Evolutionary conservation across 2,329 filamentous ascomycete genomes (phyloP).

Genomic region (Aspergillus pseudoglaucus): DNA sequence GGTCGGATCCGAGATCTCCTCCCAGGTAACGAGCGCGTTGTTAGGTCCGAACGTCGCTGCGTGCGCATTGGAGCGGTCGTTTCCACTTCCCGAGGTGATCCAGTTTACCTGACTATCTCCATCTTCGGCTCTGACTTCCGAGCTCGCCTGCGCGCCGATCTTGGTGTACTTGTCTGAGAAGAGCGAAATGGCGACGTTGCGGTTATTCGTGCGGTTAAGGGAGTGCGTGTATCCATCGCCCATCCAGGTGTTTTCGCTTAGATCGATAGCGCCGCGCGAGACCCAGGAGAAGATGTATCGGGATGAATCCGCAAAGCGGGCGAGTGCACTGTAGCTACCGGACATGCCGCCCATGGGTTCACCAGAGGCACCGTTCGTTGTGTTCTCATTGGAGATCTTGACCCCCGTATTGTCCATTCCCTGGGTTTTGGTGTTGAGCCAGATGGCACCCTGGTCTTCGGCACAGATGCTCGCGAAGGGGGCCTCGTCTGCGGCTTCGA

Average conservation of each 20-base stretch:
- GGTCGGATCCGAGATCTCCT: constrained; percentile 51
- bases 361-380: constrained; percentile 52
- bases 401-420: constrained; percentile 47
- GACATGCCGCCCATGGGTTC: constrained; percentile 58
- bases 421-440: constrained; percentile 56
- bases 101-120: constrained; percentile 57
- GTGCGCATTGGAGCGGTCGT: constrained; percentile 54
- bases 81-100: constrained; percentile 45
- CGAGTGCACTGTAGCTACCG: constrained; percentile 55
- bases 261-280: constrained; percentile 52
- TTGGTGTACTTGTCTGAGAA: constrained; percentile 55
- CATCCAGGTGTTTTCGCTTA: constrained; percentile 53
- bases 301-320: constrained; percentile 46
- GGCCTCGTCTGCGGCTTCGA: constrained; percentile 53
- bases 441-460: constrained; percentile 58
- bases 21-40: constrained; percentile 54
- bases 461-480: constrained; percentile 56
- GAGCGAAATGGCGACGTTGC: constrained; percentile 54
- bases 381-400: constrained; percentile 58
- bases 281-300: constrained; percentile 59
- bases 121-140: constrained; percentile 45
- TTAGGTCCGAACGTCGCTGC: constrained; percentile 49
- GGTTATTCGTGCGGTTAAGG: constrained; percentile 50
- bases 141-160: constrained; percentile 48
- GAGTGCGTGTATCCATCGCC: constrained; percentile 49